Percentiles rank a stretch among this genome's conserved stretches.
Evolutionary conservation across 306 rosid genomes (phyloP).

Genomic region (Arachis hypogaea): DNA sequence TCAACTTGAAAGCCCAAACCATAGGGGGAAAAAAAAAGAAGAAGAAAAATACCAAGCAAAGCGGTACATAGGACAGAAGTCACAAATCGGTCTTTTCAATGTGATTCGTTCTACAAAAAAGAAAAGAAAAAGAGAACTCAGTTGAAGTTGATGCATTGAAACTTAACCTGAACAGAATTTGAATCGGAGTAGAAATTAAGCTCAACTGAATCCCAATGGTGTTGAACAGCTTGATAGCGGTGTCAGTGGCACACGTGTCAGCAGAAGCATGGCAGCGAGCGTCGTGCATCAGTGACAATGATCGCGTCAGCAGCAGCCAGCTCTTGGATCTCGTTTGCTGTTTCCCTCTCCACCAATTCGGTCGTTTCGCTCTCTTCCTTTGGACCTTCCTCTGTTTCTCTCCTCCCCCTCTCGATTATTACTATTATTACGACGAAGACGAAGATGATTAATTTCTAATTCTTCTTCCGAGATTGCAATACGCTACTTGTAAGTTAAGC

Average conservation of each 20-base stretch:
- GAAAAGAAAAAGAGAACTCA: too few species aligned
- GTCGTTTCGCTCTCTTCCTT: background rate
- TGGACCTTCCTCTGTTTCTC: constrained; percentile 7
- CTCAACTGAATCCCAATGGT: background rate
- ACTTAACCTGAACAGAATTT: background rate
- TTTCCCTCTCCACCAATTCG: background rate
- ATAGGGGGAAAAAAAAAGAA: too few species aligned
- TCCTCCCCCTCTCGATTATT: background rate
- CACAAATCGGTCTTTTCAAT: too few species aligned
- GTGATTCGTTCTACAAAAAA: too few species aligned
- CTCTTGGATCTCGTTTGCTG: background rate
- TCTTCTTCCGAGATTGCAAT: too few species aligned
- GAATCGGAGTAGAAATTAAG: background rate
- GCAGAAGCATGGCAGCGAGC: background rate
- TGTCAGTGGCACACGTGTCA: background rate
- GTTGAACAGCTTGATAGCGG: background rate
- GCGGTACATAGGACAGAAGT: too few species aligned
- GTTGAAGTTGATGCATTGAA: too few species aligned
- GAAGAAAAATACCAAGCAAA: too few species aligned
- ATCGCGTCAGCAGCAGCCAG: background rate
- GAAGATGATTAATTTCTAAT: background rate
- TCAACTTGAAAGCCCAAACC: too few species aligned
- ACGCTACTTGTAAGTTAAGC: background rate
- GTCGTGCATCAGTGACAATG: background rate
- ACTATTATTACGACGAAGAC: background rate